Evolutionary conservation across 2,329 filamentous ascomycete genomes (phyloP).

Genomic region (Hymenoscyphus scutula): DNA sequence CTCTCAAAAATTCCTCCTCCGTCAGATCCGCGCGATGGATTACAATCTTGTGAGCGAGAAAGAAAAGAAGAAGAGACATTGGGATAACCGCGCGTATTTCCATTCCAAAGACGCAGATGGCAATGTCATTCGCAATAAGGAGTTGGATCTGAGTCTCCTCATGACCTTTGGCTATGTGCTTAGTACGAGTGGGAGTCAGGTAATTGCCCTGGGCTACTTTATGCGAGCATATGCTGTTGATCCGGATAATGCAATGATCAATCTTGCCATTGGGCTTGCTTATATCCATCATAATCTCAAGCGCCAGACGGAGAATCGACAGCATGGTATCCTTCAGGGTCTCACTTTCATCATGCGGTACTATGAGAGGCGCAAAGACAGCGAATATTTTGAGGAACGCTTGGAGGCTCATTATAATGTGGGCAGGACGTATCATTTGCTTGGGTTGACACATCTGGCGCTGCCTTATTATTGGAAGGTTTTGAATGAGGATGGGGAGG

Average conservation of each 20-base stretch:
- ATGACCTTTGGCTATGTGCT: conserved; percentile 90
- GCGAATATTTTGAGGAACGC: conserved; percentile 42
- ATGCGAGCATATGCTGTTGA: conserved; percentile 73
- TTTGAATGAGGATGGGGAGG: conserved; percentile 39
- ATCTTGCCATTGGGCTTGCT: conserved; percentile 75
- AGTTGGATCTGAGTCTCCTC: conserved; percentile 74
- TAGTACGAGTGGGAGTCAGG: conserved; percentile 78
- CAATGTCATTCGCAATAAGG: conserved; percentile 32
- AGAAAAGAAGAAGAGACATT: conserved; percentile 45
- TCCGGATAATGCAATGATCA: conserved; percentile 72
- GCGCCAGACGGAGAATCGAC: conserved; percentile 83
- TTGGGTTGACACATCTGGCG: conserved; percentile 72
- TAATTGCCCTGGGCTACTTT: conserved; percentile 82
- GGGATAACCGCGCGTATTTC: conserved; percentile 43
- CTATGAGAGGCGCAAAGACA: conserved; percentile 54
- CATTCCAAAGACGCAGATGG: conserved; percentile 38
- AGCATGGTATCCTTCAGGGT: conserved; percentile 83
- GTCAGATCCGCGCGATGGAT: conserved; percentile 90
- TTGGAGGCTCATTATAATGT: conserved; percentile 84
- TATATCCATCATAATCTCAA: conserved; percentile 91
- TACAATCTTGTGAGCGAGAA: conserved; percentile 56
- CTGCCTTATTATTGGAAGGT: conserved; percentile 64
- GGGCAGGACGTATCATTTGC: conserved; percentile 70
- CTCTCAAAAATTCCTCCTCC: conserved; percentile 85
- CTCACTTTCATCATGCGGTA: conserved; percentile 77